These are phyloP conservation scores for Tetrapisispora iriomotensis DNA, from an alignment of 805 yeast genomes.

Conservation along the genomic window DNA sequence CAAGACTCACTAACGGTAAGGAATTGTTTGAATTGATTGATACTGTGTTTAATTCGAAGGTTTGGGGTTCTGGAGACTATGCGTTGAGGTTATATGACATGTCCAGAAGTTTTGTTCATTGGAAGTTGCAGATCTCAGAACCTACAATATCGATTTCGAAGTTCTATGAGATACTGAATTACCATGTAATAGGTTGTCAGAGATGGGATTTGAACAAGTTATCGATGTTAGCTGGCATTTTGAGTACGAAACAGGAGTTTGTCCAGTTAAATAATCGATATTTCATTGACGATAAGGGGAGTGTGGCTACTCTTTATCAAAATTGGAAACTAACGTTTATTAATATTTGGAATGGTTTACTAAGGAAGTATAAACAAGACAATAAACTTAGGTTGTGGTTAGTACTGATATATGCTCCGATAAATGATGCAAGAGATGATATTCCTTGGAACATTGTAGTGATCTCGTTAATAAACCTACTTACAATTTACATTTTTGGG, in stretches of 20 bases:
- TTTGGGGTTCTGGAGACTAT: slow-evolving; percentile 6
- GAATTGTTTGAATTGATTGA: slow-evolving; percentile 9
- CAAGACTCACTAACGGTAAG: slow-evolving; percentile 11
- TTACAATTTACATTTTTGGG: not conserved
- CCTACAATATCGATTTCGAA: slow-evolving; percentile 16
- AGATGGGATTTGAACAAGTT: slow-evolving; percentile 18
- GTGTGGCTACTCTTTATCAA: slow-evolving; percentile 7
- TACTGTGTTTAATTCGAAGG: slow-evolving; percentile 10
- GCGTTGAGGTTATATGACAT: slow-evolving; percentile 11
- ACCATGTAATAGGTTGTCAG: slow-evolving; percentile 7
- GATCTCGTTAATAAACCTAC: slow-evolving; percentile 6
- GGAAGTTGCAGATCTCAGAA: slow-evolving; percentile 28
- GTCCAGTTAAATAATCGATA: slow-evolving; percentile 9
- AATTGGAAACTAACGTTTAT: slow-evolving; percentile 16
- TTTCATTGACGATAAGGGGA: slow-evolving; percentile 21
- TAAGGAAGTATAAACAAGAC: not conserved
- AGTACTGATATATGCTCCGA: slow-evolving; percentile 9
- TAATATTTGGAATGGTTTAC: slow-evolving; percentile 15
- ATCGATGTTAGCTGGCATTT: slow-evolving; percentile 18
- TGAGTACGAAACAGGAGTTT: slow-evolving; percentile 14
- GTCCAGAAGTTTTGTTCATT: slow-evolving; percentile 15
- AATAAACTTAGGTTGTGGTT: not conserved
- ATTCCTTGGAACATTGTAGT: slow-evolving; percentile 13
- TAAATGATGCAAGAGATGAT: slow-evolving; percentile 4
- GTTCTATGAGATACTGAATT: slow-evolving; percentile 21